These are phyloP conservation scores for Tillandsia fasciculata DNA, from an alignment of 176 grass and related monocot genomes.

Conservation along the genomic window DNA sequence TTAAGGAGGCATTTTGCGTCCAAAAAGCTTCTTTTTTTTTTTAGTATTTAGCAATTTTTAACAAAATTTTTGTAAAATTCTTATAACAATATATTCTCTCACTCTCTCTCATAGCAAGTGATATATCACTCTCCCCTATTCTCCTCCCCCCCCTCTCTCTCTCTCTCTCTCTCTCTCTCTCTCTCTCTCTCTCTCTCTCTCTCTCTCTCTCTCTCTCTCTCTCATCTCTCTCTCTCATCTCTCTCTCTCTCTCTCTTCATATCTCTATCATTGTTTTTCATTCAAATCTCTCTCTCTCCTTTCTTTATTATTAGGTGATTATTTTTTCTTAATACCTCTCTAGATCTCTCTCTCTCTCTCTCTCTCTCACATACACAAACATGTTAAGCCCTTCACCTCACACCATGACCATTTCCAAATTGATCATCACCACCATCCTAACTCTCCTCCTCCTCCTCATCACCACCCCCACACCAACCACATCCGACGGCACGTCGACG, in stretches of 20 bases:
- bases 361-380: neutral
- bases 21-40: too few relatives aligned
- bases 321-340: neutral
- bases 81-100: neutral
- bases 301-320: neutral
- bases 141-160: neutral
- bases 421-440: neutral
- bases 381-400: slow-evolving; percentile 3
- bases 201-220: neutral
- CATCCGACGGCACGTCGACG: slow-evolving; percentile 11
- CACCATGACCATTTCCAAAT: neutral
- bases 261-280: too few relatives aligned
- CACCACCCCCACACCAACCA: neutral
- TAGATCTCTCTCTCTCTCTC: neutral
- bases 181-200: neutral
- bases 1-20: too few relatives aligned
- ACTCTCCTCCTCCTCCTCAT: slow-evolving; percentile 4
- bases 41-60: too few relatives aligned
- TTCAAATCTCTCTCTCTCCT: neutral
- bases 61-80: too few relatives aligned
- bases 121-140: too few relatives aligned
- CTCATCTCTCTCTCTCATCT: neutral
- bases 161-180: neutral
- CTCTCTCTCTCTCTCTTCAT: neutral
- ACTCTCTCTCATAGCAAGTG: neutral